Evolutionary conservation across 768 basidiomycete species (phyloP).

Genomic region (Cyclocybe aegerita): DNA sequence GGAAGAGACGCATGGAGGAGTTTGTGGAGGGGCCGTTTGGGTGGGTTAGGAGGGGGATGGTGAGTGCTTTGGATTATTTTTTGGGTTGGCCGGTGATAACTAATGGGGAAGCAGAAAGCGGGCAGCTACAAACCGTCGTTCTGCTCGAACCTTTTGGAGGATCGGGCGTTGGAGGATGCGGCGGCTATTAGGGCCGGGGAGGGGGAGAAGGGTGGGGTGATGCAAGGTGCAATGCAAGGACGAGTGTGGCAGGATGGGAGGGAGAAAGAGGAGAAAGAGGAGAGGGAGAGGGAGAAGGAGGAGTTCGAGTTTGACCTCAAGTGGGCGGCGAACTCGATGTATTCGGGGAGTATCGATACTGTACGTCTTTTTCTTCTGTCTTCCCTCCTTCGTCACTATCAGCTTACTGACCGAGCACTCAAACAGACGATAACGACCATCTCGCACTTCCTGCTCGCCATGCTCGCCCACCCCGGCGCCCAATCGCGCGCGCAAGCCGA

Average conservation of each 20-base stretch:
- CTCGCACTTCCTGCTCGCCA: conserved; percentile 25
- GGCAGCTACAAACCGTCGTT: conserved; percentile 2
- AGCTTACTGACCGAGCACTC: no score
- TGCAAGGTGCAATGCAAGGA: no score
- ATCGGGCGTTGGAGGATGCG: no score
- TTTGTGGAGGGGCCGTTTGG: conserved; percentile 12
- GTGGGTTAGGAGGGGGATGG: conserved; percentile 4
- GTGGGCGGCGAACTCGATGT: conserved; percentile 13
- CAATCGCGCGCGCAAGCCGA: conserved; percentile 21
- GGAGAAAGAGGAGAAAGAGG: no score
- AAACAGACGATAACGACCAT: conserved; percentile 15
- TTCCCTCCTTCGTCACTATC: no score
- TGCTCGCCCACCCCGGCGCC: conserved; percentile 26
- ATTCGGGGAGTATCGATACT: conserved; percentile 17
- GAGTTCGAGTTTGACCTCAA: conserved; percentile 11
- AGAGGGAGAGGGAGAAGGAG: background rate
- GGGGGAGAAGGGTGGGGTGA: no score
- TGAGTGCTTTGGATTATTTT: background rate
- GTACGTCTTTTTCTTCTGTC: background rate
- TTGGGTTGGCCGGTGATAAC: no score
- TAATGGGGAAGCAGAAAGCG: background rate
- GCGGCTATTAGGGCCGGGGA: no score
- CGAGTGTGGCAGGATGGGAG: no score
- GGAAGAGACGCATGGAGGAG: conserved; percentile 10
- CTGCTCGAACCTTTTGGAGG: background rate